Evolutionary conservation across 352 stramenopile species (phyloP).

Genomic region (Pseudoperonospora humuli): DNA sequence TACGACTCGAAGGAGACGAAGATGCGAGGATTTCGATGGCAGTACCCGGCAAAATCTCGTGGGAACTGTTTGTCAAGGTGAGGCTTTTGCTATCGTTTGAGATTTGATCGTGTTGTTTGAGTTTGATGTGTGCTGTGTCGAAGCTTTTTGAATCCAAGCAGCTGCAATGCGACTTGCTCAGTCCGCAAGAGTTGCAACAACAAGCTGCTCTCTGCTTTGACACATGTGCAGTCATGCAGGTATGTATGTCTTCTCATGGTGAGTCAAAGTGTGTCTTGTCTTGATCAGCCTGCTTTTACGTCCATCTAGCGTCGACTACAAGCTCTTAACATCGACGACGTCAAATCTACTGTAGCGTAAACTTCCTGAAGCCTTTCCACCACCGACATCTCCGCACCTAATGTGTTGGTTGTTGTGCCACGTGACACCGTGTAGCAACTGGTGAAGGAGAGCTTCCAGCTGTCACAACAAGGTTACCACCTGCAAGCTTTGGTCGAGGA

Average conservation of each 20-base stretch:
- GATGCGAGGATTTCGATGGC: slow-evolving; percentile 1
- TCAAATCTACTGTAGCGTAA: slow-evolving; percentile 14
- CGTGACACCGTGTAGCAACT: slow-evolving; percentile 20
- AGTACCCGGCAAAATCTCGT: slow-evolving; percentile 13
- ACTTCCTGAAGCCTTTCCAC: background rate
- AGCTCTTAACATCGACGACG: slow-evolving; percentile 6
- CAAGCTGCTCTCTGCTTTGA: slow-evolving; percentile 27
- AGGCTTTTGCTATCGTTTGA: background rate
- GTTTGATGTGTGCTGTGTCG: background rate
- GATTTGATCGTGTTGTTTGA: background rate
- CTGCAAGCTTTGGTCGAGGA: slow-evolving; percentile 35
- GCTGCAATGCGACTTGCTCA: slow-evolving; percentile 26
- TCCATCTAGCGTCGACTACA: slow-evolving; percentile 18
- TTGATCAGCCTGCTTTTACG: background rate
- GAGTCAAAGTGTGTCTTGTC: background rate
- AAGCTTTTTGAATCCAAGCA: slow-evolving; percentile 24
- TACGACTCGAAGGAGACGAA: slow-evolving; percentile 9
- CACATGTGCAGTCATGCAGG: slow-evolving; percentile 29
- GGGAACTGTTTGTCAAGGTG: slow-evolving; percentile 20
- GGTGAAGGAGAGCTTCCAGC: slow-evolving; percentile 28
- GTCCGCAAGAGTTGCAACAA: slow-evolving; percentile 16
- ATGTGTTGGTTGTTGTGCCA: background rate
- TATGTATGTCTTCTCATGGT: slow-evolving; percentile 3
- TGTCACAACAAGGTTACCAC: slow-evolving; percentile 49
- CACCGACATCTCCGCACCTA: background rate